Base-by-base conservation (phyloP, 2,329 filamentous ascomycete species). In the Alternaria sp. region DNA sequence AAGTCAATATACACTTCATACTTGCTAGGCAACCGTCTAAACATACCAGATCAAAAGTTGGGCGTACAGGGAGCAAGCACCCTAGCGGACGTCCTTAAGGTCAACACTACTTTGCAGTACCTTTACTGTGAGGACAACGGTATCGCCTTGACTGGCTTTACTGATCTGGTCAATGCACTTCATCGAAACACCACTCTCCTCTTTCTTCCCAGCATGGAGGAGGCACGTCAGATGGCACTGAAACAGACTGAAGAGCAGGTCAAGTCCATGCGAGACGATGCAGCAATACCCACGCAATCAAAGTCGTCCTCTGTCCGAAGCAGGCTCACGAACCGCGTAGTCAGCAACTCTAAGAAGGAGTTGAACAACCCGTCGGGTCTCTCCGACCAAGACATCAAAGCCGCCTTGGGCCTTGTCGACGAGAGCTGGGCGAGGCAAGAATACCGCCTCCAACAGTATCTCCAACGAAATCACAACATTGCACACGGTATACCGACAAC, bases 111-210 rank as follows among this genome's bases (percentile, higher is more conserved):
- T 1, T 78, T 92, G 5, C 82, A 84, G 26, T 87, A 91, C 71
- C 82, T 92, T 6, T 84, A 91, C 67, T 92, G 89, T 74, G 89
- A 90, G 63, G 88, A 90, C 74, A 92, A 92, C 70, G 87, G 88
- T 55, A 90, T 91, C 56, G 88, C 88, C 46, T 81, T 91, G n/a
- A 87, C 89, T 64, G 89, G 88, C 1, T 89, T 91, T 64, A 91
- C 88, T 0, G 87, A 89, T 52, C 79, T 91, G 7, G 87, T 92
- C 51, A 89, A 91, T 68, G 85, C 88, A 18, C 78, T 92, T n/a
- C 84, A 89, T 60, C 85, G 84, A 42, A 92, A 92, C 69, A 85
- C 83, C 3, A 86, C 85, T 0, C 75, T 92, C 1, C 73, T 90
- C 14, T 85, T 85, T 66, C 82, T 92, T 34, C 88, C 89, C 6